A percentile compares a stretch with the other conserved stretches of the same genome.
These are phyloP conservation scores for Apostasia shenzhenica DNA, from an alignment of 106 monocot species.

Conservation along the genomic window DNA sequence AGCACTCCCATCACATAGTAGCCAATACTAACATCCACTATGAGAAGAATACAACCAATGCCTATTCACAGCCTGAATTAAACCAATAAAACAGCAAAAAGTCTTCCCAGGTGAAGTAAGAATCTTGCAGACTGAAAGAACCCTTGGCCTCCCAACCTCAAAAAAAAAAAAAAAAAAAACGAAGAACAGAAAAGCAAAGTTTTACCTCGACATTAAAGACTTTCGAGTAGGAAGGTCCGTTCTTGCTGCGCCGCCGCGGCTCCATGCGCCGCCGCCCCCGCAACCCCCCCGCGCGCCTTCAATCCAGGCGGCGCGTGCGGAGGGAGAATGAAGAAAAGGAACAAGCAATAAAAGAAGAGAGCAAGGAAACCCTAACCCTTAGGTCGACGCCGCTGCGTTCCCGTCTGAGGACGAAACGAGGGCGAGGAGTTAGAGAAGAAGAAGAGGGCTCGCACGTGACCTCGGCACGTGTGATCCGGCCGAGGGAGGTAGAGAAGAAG, in stretches of 20 bases:
- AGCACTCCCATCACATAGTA: neutral
- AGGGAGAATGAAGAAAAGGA: neutral
- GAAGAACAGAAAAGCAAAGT: neutral
- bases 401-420: constrained; percentile 1
- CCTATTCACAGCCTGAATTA: neutral
- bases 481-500: neutral
- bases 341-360: neutral
- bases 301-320: neutral
- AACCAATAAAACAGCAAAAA: neutral
- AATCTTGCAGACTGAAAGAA: neutral
- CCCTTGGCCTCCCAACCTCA: neutral
- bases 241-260: constrained; percentile 18
- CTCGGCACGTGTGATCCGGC: constrained; percentile 7
- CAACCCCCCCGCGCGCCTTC: neutral
- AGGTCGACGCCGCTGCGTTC: neutral
- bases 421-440: neutral
- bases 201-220: constrained; percentile 94
- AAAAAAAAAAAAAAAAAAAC: neutral
- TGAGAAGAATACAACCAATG: too few relatives aligned
- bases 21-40: neutral
- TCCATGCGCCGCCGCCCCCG: constrained; percentile 25
- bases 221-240: constrained; percentile 56
- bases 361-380: neutral
- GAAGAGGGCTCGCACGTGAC: constrained; percentile 1
- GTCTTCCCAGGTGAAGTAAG: too few relatives aligned